Evolutionary conservation across 441 rosid genomes (phyloP).

Genomic region (Rhodomyrtus psidioides): DNA sequence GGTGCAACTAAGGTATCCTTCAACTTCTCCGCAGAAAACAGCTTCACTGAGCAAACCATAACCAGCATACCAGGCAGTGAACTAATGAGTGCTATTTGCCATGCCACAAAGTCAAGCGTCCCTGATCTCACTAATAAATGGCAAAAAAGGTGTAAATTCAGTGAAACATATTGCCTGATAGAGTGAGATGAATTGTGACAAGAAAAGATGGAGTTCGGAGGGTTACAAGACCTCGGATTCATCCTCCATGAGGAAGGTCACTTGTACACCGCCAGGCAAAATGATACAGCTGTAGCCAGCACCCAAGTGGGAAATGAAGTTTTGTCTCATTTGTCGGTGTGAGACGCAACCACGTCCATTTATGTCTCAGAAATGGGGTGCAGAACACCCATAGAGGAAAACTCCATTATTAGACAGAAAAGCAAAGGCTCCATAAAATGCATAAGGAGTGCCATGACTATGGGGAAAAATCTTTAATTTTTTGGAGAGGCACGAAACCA

Average conservation of each 20-base stretch:
- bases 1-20: background rate
- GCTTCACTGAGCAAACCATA: too few relatives aligned
- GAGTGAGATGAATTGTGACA: too few relatives aligned
- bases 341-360: constrained; percentile 13
- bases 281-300: constrained; percentile 11
- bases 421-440: background rate
- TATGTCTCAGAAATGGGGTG: constrained; percentile 9
- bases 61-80: too few relatives aligned
- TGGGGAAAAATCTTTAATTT: background rate
- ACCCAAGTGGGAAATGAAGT: constrained; percentile 8
- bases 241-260: constrained; percentile 4
- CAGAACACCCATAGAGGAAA: background rate
- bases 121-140: too few relatives aligned
- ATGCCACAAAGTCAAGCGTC: too few relatives aligned
- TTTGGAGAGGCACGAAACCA: background rate
- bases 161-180: too few relatives aligned
- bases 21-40: too few relatives aligned
- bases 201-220: too few relatives aligned
- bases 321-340: constrained; percentile 3
- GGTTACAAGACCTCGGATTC: constrained; percentile 4
- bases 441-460: background rate
- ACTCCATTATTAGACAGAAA: background rate
- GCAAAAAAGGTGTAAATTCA: too few relatives aligned
- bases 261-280: constrained; percentile 13
- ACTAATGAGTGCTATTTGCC: too few relatives aligned